Percentiles rank a stretch among this genome's conserved stretches.
Evolutionary conservation across 805 yeast species (phyloP).

Genomic region (Wickerhamiella sorbophila): DNA sequence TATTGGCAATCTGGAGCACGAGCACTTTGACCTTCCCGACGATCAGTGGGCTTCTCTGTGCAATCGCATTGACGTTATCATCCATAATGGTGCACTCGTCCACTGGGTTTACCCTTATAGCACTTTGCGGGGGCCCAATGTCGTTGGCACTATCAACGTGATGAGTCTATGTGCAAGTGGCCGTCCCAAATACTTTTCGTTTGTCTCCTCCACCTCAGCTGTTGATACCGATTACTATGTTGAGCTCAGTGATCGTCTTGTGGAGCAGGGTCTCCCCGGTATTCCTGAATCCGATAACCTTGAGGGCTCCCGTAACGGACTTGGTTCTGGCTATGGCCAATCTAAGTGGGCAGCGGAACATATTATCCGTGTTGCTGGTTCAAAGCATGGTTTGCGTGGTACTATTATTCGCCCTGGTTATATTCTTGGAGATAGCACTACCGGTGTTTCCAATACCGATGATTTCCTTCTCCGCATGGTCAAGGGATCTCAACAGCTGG

Average conservation of each 20-base stretch:
- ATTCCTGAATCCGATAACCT: slow-evolving; percentile 73
- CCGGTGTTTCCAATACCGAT: slow-evolving; percentile 90
- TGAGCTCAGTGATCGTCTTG: slow-evolving; percentile 55
- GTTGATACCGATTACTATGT: slow-evolving; percentile 75
- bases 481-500: slow-evolving; percentile 86
- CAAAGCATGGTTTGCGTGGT: slow-evolving; percentile 64
- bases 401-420: slow-evolving; percentile 92
- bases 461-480: slow-evolving; percentile 89
- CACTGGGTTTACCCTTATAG: slow-evolving; percentile 97
- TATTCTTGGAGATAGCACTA: slow-evolving; percentile 69
- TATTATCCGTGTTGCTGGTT: slow-evolving; percentile 76
- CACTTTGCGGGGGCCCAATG: slow-evolving; percentile 84
- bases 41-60: slow-evolving; percentile 45
- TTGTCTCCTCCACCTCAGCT: slow-evolving; percentile 92
- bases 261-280: slow-evolving; percentile 54
- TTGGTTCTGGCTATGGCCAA: slow-evolving; percentile 93
- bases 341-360: slow-evolving; percentile 96
- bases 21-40: slow-evolving; percentile 55
- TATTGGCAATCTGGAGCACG: slow-evolving; percentile 63
- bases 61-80: slow-evolving; percentile 56
- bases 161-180: slow-evolving; percentile 64
- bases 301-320: slow-evolving; percentile 64
- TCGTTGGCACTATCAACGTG: slow-evolving; percentile 72
- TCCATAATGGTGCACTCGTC: slow-evolving; percentile 95
- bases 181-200: slow-evolving; percentile 71